Conservation (phyloP, 179 eudicot genomes). For the Patellifolia procumbens region DNA sequence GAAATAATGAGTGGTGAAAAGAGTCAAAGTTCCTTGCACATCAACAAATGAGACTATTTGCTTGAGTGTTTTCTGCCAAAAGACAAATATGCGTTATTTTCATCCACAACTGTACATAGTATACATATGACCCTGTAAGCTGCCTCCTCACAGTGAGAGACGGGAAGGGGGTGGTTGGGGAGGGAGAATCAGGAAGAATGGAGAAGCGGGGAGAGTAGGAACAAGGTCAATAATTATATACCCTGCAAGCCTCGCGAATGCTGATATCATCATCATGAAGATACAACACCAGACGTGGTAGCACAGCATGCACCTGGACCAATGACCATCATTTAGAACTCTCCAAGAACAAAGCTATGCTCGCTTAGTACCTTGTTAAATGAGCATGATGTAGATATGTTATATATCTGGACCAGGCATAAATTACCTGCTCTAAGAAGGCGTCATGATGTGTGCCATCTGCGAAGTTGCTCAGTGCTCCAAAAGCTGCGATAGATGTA, state of each 20-base stretch:
- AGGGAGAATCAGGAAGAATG: not conserved
- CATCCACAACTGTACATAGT: not conserved
- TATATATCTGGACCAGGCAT: not conserved
- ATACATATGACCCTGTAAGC: constrained; percentile 1
- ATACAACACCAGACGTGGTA: constrained; percentile 90
- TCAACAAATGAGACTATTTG: constrained; percentile 63
- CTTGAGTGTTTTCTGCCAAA: constrained; percentile 69
- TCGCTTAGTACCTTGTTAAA: not conserved
- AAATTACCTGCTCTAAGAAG: constrained; percentile 85
- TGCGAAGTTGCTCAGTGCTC: constrained; percentile 72
- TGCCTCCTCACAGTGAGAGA: not conserved
- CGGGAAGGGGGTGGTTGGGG: not conserved
- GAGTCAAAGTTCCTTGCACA: constrained; percentile 52
- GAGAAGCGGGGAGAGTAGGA: not conserved
- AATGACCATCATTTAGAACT: constrained; percentile 21
- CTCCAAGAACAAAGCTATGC: not conserved
- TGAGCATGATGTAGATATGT: not conserved
- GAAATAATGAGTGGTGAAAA: constrained; percentile 62
- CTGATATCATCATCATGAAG: constrained; percentile 85
- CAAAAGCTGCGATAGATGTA: constrained; percentile 85
- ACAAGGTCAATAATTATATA: constrained; percentile 28
- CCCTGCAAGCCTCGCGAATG: constrained; percentile 92
- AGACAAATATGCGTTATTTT: constrained; percentile 19
- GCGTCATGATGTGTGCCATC: constrained; percentile 64
- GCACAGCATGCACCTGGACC: constrained; percentile 69